Evolutionary conservation across 495 filamentous ascomycete species (phyloP).

Genomic region (Penicillium dipodomyicola): DNA sequence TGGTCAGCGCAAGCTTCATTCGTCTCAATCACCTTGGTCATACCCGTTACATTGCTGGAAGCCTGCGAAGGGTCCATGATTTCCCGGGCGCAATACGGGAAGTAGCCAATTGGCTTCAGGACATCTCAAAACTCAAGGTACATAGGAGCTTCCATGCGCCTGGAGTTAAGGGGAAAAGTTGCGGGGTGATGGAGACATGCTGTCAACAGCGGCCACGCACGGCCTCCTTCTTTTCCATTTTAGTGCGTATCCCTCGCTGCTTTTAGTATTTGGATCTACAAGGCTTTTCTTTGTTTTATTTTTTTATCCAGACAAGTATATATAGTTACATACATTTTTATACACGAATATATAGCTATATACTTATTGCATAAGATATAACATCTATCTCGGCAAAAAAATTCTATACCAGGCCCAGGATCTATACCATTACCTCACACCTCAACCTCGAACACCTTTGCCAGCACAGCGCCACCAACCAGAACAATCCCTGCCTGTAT

Average conservation of each 20-base stretch:
- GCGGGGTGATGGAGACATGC: constrained; percentile 12
- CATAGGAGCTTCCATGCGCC: constrained; percentile 6
- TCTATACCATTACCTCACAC: constrained; percentile 7
- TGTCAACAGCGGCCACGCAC: constrained; percentile 13
- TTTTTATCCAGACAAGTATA: neutral
- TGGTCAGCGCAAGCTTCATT: constrained; percentile 11
- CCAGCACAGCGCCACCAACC: constrained; percentile 9
- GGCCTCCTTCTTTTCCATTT: constrained; percentile 8
- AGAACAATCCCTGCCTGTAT: constrained; percentile 6
- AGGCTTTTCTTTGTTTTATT: constrained; percentile 2
- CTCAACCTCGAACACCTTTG: constrained; percentile 18
- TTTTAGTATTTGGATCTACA: constrained; percentile 3
- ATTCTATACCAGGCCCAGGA: neutral
- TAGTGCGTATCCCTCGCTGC: constrained; percentile 10
- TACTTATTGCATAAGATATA: neutral
- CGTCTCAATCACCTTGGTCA: constrained; percentile 1
- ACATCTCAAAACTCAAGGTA: constrained; percentile 26
- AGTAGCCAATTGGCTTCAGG: constrained; percentile 24
- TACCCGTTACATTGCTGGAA: constrained; percentile 54
- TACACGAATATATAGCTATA: no score
- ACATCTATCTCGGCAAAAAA: neutral
- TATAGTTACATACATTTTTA: no score
- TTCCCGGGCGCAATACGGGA: constrained; percentile 37
- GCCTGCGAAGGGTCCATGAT: constrained; percentile 49
- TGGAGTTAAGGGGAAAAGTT: constrained; percentile 5